These are phyloP conservation scores for Trichoderma afroharzianum DNA, from an alignment of 2,329 filamentous ascomycete species.

Conservation along the genomic window DNA sequence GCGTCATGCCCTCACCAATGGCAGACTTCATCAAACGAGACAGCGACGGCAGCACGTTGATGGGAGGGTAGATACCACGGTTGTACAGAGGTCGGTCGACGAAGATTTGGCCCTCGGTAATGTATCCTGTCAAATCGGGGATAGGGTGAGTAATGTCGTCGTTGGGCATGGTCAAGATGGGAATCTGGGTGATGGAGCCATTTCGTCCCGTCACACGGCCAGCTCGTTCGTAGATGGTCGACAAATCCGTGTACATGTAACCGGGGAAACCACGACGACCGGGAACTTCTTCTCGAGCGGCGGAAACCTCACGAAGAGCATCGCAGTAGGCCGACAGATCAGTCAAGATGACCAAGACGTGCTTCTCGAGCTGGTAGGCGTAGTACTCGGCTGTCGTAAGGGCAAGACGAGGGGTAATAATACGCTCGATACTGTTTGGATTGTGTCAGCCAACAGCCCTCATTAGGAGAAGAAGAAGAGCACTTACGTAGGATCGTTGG, in stretches of 20 bases:
- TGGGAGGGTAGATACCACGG: constrained; percentile 96
- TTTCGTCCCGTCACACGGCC: constrained; percentile 96
- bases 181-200: constrained; percentile 98
- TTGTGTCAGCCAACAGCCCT: constrained; percentile 19
- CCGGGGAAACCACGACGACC: constrained; percentile 98
- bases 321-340: constrained; percentile 98
- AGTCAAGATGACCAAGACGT: constrained; percentile 97
- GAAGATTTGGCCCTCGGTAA: constrained; percentile 98
- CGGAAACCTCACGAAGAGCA: constrained; percentile 96
- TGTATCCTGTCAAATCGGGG: constrained; percentile 97
- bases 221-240: constrained; percentile 98
- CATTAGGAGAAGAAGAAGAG: neutral
- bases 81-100: constrained; percentile 91
- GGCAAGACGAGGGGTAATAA: constrained; percentile 97
- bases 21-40: constrained; percentile 99
- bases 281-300: constrained; percentile 96
- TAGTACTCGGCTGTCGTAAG: constrained; percentile 99
- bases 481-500: constrained; percentile 93
- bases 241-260: constrained; percentile 99
- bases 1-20: constrained; percentile 94
- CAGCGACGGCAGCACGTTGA: constrained; percentile 96
- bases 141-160: constrained; percentile 99
- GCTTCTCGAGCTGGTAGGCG: constrained; percentile 99
- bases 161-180: constrained; percentile 99
- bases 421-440: constrained; percentile 81